Evolutionary conservation across 441 rosid species (phyloP), one percentile per base, ranked within the genome.

Genomic region (Eutrema salsugineum): DNA sequence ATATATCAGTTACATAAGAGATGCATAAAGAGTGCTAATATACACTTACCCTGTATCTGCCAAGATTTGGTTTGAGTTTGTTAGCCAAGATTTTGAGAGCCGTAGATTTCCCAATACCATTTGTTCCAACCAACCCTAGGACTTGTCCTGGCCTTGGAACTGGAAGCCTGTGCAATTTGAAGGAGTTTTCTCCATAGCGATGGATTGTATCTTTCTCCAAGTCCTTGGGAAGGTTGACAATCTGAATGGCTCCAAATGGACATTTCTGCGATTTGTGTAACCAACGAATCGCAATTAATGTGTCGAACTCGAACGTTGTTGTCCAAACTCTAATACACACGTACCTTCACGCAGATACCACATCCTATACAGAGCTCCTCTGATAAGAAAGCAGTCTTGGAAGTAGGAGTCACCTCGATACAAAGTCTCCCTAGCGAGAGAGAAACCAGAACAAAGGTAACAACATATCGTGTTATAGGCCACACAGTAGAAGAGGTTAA

Each of bases 101-200:
- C n/a, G 98, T 93, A 11, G 98, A 89, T 75, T 93, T 90, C 19
- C 98, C 98, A 65, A 90, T 91, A 53, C 98, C 98, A 77, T 91
- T 93, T 44, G 98, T 91, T 77, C 97, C 98, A 77, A 91, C 98
- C 84, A 93, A 83, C 53, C 98, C 97, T 57, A 93, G 95, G 83
- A 93, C 97, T 82, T 93, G 95, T 5, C 97, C 98, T 0, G 98
- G 95, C 79, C 95, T 87, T 0, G 98, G 98, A 46, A 89, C 90
- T 27, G 98, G 95, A 71, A 93, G 78, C 88, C 97, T 87, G 81
- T 89, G 98, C 81, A 93, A 66, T 70, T 93, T 88, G 67, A 93
- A 93, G 63, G 90, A 77, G 62, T 93, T 93, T 43, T 91, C 86
- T 1, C 95, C 91, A 80, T 93, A 90, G 27, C 97, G 87, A 78